Base-by-base conservation (phyloP, 2,329 filamentous ascomycete species). In the Allantophomopsis cytisporea region DNA sequence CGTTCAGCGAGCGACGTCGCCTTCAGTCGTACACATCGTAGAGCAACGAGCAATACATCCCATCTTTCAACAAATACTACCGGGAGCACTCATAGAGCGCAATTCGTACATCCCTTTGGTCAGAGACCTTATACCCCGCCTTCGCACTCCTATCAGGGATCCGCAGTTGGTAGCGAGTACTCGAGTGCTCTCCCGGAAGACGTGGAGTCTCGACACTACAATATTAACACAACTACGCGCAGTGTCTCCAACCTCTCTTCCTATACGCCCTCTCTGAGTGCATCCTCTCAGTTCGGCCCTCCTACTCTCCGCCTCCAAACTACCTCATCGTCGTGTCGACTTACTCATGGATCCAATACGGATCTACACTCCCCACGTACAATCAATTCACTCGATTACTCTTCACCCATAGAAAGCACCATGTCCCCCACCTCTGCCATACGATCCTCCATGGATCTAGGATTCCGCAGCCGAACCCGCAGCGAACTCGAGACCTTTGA, bases 21-120 rank as follows among this genome's bases (percentile, higher is more conserved):
- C 13, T 50, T 47, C 44, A 44, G 36, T 32, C 43, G 43, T 17
- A 46, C 14, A 34, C 75, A 80, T 53, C 61, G 64, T 31, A 68
- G 76, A 16, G 76, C 73, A 2, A 68, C 72, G 40, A 76, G 71
- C 50, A 71, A 69, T 41, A 65, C 66, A 38, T 56, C 54, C 17
- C 71, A 76, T 50, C 58, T 63, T 45, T 76, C 73, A 8, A 63
- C 72, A 39, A 64, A 69, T 7, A 74, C 71, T 18, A 66, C 65
- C 37, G 67, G 62, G 44, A 76, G 71, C 48, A 64, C 57, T 33
- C 57, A 54, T 39, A 42, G 53, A 20, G 55, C 50, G 37, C 54
- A 63, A 23, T 79, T 80, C 50, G 65, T 78, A 15, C 76, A 80
- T 51, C 75, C 76, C 18, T 79, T 77, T 47, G 73, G 78, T 52